Evolutionary conservation across 768 basidiomycete species (phyloP).

Genomic region (Crassisporium funariophilum): DNA sequence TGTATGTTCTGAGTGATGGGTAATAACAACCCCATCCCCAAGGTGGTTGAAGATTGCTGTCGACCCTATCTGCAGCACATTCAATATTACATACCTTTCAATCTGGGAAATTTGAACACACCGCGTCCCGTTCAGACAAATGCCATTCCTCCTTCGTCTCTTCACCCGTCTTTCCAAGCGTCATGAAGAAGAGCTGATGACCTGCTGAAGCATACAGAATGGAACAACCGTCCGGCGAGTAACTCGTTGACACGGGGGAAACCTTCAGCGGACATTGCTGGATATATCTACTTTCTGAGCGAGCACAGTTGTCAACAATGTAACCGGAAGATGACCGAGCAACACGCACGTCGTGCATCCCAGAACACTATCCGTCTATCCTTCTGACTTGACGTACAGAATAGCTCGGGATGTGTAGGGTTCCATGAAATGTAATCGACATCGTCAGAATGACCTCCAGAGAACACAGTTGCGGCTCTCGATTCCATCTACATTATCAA

Average conservation of each 20-base stretch:
- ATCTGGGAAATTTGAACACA: conserved; percentile 17
- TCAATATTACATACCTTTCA: background rate
- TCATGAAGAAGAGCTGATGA: conserved; percentile 64
- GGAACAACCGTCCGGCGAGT: conserved; percentile 71
- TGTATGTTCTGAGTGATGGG: conserved; percentile 62
- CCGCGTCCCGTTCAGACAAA: conserved; percentile 52
- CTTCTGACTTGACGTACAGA: conserved; percentile 78
- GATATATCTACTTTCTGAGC: conserved; percentile 65
- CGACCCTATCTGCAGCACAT: conserved; percentile 56
- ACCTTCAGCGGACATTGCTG: conserved; percentile 63
- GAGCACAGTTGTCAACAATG: background rate
- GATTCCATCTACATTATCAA: conserved; percentile 58
- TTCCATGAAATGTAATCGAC: conserved; percentile 87
- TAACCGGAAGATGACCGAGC: background rate
- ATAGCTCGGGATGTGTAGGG: conserved; percentile 80
- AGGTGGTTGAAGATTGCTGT: conserved; percentile 76
- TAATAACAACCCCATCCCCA: conserved; percentile 71
- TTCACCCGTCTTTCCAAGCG: conserved; percentile 52
- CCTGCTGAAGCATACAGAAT: conserved; percentile 64
- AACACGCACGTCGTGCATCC: conserved; percentile 75
- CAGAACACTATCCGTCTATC: conserved; percentile 79
- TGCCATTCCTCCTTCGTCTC: conserved; percentile 52
- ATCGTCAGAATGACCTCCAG: conserved; percentile 75
- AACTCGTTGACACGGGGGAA: conserved; percentile 65
- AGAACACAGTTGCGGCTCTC: conserved; percentile 63